Percentiles rank a stretch among this genome's conserved stretches.
Conservation (phyloP, 2,329 filamentous ascomycete genomes). For the Monosporascus sp. region DNA sequence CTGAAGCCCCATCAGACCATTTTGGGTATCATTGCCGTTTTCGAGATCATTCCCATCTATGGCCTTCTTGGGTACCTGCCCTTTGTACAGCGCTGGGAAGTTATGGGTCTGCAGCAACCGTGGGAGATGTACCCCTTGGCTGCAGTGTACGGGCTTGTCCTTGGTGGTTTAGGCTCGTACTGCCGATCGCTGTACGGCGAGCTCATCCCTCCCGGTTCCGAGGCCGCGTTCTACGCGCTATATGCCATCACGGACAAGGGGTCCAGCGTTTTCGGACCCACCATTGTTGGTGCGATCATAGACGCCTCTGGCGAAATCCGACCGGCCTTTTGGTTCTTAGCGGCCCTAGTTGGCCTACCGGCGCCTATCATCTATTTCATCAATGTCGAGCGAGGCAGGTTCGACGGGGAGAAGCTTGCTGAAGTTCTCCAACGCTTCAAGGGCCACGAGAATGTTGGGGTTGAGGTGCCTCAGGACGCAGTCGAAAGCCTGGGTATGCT, state of each 20-base stretch:
- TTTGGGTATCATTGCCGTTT: constrained; percentile 81
- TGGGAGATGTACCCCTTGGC: constrained; percentile 97
- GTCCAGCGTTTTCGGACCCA: constrained; percentile 86
- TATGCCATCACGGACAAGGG: constrained; percentile 98
- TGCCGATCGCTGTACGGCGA: constrained; percentile 90
- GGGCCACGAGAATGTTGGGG: constrained; percentile 15
- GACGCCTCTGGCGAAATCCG: constrained; percentile 76
- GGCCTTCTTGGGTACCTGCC: constrained; percentile 85
- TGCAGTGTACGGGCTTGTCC: constrained; percentile 84
- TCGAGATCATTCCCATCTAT: constrained; percentile 90
- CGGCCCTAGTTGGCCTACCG: constrained; percentile 75
- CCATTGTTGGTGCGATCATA: constrained; percentile 89
- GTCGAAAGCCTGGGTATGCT: constrained; percentile 31
- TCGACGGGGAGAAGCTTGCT: constrained; percentile 61
- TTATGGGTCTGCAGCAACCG: constrained; percentile 81
- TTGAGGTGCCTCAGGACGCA: constrained; percentile 11
- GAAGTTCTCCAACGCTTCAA: constrained; percentile 52
- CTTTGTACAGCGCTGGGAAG: constrained; percentile 66
- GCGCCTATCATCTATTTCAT: constrained; percentile 81
- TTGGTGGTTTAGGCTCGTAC: constrained; percentile 88
- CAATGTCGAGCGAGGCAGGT: constrained; percentile 72
- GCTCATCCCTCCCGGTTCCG: constrained; percentile 87
- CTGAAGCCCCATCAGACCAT: constrained; percentile 83
- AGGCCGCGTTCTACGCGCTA: constrained; percentile 92
- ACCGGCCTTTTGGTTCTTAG: constrained; percentile 89